Evolutionary conservation across 2,329 filamentous ascomycete species (phyloP).

Genomic region (Metarhizium humberi): DNA sequence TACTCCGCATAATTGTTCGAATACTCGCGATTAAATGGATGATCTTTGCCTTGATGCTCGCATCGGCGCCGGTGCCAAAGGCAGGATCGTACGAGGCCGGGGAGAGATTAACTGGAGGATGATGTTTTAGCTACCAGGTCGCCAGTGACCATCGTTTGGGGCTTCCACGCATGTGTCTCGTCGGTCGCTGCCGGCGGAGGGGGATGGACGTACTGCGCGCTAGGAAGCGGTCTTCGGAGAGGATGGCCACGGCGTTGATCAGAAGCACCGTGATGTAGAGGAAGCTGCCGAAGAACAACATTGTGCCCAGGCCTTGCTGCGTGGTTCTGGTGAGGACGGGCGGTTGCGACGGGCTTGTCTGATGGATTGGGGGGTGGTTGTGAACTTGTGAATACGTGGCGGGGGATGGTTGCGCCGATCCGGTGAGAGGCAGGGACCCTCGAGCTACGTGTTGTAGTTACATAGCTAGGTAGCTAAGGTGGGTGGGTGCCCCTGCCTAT

Average conservation of each 20-base stretch:
- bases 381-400: slow-evolving; percentile 5
- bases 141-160: not conserved
- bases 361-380: not conserved
- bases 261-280: slow-evolving; percentile 76
- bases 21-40: slow-evolving; percentile 87
- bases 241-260: slow-evolving; percentile 85
- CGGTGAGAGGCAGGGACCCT: slow-evolving; percentile 8
- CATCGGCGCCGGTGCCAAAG: slow-evolving; percentile 65
- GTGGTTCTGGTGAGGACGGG: not conserved
- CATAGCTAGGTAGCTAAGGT: no score
- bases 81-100: slow-evolving; percentile 60
- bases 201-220: slow-evolving; percentile 42
- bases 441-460: no score
- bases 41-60: slow-evolving; percentile 76
- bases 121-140: not conserved
- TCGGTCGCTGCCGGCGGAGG: not conserved
- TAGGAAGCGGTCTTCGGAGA: slow-evolving; percentile 92
- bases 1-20: slow-evolving; percentile 86
- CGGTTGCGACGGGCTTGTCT: not conserved
- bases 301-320: slow-evolving; percentile 21
- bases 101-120: slow-evolving; percentile 61
- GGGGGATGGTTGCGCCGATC: slow-evolving; percentile 25
- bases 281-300: slow-evolving; percentile 64
- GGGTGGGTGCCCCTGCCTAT: no score
- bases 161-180: not conserved